Evolutionary conservation across 176 grass and related monocot genomes (phyloP).

Genomic region (Calamus simplicifolius): DNA sequence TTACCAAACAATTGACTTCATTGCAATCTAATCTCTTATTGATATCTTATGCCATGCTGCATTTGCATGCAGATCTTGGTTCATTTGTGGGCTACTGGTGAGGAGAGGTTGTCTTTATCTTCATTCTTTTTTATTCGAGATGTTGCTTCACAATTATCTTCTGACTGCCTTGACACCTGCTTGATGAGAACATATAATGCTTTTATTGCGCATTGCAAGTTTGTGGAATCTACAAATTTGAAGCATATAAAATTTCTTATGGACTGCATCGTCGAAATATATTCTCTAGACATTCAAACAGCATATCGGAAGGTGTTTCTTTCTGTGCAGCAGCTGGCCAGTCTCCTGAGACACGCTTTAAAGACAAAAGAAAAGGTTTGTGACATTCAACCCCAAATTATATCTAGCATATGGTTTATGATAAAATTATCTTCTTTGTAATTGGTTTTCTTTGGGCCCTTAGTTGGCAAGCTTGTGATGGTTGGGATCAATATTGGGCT

Average conservation of each 20-base stretch:
- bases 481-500: too few relatives aligned
- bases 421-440: too few relatives aligned
- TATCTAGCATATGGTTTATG: too few relatives aligned
- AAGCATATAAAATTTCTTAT: slow-evolving; percentile 57
- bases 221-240: slow-evolving; percentile 53
- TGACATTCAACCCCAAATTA: background rate
- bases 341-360: slow-evolving; percentile 55
- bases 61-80: slow-evolving; percentile 51
- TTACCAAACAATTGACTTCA: background rate
- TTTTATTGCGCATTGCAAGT: slow-evolving; percentile 66
- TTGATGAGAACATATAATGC: slow-evolving; percentile 60
- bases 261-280: slow-evolving; percentile 57
- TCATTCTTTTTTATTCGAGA: slow-evolving; percentile 68
- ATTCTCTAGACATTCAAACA: slow-evolving; percentile 74
- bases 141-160: slow-evolving; percentile 46
- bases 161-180: slow-evolving; percentile 57
- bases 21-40: background rate
- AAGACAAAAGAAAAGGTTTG: slow-evolving; percentile 73
- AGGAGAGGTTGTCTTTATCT: slow-evolving; percentile 51
- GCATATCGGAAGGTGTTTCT: slow-evolving; percentile 41
- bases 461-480: too few relatives aligned
- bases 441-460: too few relatives aligned
- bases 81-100: slow-evolving; percentile 79
- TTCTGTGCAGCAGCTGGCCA: slow-evolving; percentile 58
- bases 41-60: slow-evolving; percentile 1